These are phyloP conservation scores for Fusarium austroafricanum DNA, from an alignment of 2,329 filamentous ascomycete species.

Conservation along the genomic window DNA sequence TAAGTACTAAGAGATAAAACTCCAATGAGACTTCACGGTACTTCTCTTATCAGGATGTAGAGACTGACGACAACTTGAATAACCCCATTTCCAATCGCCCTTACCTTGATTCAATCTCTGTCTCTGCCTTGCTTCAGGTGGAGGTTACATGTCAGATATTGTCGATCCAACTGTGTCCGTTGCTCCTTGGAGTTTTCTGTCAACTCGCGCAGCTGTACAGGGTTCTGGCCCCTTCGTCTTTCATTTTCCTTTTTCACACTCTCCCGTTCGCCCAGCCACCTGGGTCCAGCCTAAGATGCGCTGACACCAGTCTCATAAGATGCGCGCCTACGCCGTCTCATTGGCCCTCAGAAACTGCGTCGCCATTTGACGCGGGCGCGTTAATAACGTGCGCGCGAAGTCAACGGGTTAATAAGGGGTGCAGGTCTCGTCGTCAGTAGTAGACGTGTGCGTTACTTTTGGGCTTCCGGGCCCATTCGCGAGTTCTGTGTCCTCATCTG, in stretches of 20 bases:
- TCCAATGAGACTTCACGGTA: not conserved
- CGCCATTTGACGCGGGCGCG: slow-evolving; percentile 45
- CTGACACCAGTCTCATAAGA: slow-evolving; percentile 42
- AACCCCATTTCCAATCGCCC: slow-evolving; percentile 16
- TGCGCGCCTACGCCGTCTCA: slow-evolving; percentile 38
- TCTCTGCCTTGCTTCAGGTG: slow-evolving; percentile 31
- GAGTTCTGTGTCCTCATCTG: slow-evolving; percentile 6
- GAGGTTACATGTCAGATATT: slow-evolving; percentile 24
- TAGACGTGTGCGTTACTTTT: slow-evolving; percentile 37
- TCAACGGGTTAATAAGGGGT: slow-evolving; percentile 40
- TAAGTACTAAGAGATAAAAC: too few species aligned
- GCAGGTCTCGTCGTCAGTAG: slow-evolving; percentile 8
- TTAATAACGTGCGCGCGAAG: slow-evolving; percentile 33
- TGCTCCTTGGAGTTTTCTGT: slow-evolving; percentile 34
- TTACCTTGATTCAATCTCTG: slow-evolving; percentile 25
- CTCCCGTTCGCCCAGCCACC: slow-evolving; percentile 44
- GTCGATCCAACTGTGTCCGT: slow-evolving; percentile 28
- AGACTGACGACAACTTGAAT: not conserved
- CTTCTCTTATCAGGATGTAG: slow-evolving; percentile 1
- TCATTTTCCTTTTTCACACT: slow-evolving; percentile 26
- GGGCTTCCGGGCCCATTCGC: slow-evolving; percentile 27
- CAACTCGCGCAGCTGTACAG: slow-evolving; percentile 28
- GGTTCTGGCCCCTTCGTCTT: slow-evolving; percentile 31
- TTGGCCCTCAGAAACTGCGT: slow-evolving; percentile 31
- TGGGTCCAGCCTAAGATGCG: slow-evolving; percentile 34